A percentile compares a stretch with the other conserved stretches of the same genome.
These are phyloP conservation scores for Solanum lycopersicoides DNA, from an alignment of 257 asterid species.

Conservation along the genomic window DNA sequence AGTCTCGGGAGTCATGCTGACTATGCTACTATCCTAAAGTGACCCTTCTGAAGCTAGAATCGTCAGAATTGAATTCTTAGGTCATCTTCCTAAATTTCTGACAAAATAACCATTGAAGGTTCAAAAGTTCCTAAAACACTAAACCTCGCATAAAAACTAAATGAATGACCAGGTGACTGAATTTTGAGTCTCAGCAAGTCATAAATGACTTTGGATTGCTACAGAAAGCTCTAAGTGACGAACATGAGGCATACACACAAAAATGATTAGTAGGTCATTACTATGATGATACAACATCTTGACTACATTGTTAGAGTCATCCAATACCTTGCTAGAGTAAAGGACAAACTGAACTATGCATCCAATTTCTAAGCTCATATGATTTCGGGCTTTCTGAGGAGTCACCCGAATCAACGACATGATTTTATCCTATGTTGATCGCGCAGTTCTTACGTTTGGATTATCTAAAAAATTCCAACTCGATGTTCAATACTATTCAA, in stretches of 20 bases:
- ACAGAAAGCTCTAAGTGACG: background rate
- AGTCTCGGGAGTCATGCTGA: background rate
- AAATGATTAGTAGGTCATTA: background rate
- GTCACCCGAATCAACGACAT: background rate
- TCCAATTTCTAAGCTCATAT: background rate
- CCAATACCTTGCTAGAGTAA: background rate
- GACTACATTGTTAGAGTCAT: background rate
- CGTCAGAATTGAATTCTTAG: background rate
- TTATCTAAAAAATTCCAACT: background rate
- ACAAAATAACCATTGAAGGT: background rate
- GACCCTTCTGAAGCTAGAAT: background rate
- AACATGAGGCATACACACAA: background rate
- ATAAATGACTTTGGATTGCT: background rate
- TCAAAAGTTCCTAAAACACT: background rate
- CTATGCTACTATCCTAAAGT: background rate
- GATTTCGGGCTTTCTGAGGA: background rate
- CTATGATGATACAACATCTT: background rate
- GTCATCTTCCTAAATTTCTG: background rate
- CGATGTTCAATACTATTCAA: background rate
- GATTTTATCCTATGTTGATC: background rate
- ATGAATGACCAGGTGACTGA: background rate
- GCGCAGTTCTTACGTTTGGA: background rate
- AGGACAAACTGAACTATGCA: background rate
- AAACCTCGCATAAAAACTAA: background rate
- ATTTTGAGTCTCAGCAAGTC: background rate